A percentile compares a stretch with the other conserved stretches of the same genome.
Evolutionary conservation across 495 filamentous ascomycete species (phyloP).

Genomic region (Neurospora sp.): DNA sequence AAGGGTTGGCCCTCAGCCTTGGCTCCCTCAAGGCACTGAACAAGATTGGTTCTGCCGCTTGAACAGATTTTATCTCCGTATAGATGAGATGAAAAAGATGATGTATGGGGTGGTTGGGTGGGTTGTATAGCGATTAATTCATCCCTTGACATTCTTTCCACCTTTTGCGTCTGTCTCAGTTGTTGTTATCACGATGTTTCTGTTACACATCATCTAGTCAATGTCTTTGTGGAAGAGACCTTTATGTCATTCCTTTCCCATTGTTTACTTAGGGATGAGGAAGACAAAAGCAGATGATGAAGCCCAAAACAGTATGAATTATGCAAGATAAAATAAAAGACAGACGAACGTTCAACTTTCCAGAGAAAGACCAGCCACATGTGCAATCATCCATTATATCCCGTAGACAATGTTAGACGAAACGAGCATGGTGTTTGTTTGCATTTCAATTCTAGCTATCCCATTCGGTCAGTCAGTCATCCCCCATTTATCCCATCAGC

Average conservation of each 20-base stretch:
- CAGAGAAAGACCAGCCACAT: background rate
- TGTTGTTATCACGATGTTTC: background rate
- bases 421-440: too few relatives aligned
- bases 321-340: background rate
- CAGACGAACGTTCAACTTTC: background rate
- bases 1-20: constrained; percentile 88
- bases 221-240: background rate
- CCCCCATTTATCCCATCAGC: too few relatives aligned
- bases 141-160: background rate
- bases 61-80: constrained; percentile 1
- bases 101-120: background rate
- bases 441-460: background rate
- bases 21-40: constrained; percentile 93
- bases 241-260: too few relatives aligned
- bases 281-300: background rate
- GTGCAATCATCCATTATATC: background rate
- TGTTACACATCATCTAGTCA: background rate
- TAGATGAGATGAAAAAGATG: background rate
- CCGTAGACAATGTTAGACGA: background rate
- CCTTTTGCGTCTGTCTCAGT: background rate
- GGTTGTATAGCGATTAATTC: background rate
- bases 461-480: background rate
- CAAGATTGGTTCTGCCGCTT: constrained; percentile 53
- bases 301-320: background rate
- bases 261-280: background rate